Base-by-base conservation (phyloP, 768 basidiomycete species). In the Lactarius trivialis region DNA sequence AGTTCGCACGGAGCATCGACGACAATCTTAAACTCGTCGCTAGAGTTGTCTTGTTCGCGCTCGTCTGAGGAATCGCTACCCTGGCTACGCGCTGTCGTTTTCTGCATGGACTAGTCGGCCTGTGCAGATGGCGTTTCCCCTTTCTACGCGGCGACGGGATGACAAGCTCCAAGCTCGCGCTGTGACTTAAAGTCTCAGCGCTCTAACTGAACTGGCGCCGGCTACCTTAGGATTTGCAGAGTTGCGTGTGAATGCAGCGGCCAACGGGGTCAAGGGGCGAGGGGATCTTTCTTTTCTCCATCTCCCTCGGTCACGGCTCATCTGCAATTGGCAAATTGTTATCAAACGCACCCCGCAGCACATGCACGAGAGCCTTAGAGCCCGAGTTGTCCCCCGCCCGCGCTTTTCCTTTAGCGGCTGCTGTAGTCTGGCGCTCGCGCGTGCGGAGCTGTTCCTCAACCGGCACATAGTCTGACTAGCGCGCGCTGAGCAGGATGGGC, bases 161-260 rank as follows among this genome's bases (percentile, higher is more conserved):
- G 9, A 26, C 21, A 4, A 30, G 8, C 4, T 48, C 51, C n/a
- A 36, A 41, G 15, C 28, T 50, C 32, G 5, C 34, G 26, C 33
- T 57, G 41, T 60, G 39, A 11, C 58, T 53, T 14, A 33, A 8
- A 33, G 32, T 30, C 17, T 26, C 24, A 8, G 21, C 28, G 4
- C 24, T 26, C 48, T 19, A 14, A 39, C 30, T 21, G 43, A 7
- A n/a, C n/a, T 21, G 36, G 4, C 28, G 41, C 21, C 28, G 19
- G 12, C 61, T 30, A 62, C 61, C 4, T n/a, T 41, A 19, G 39
- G 39, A n/a, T 41, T 41, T 7, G 19, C 19, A 17, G 61, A 62
- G 32, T 62, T 62, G n/a, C 53, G 61, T 4, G 56, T 51, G 21
- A 62, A 62, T 11, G 61, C 56, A 4, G 26, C 24, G 36, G 51